Evolutionary conservation across 2,329 filamentous ascomycete species (phyloP), one percentile per base, ranked within the genome.

Genomic region (Ophiostoma montium): DNA sequence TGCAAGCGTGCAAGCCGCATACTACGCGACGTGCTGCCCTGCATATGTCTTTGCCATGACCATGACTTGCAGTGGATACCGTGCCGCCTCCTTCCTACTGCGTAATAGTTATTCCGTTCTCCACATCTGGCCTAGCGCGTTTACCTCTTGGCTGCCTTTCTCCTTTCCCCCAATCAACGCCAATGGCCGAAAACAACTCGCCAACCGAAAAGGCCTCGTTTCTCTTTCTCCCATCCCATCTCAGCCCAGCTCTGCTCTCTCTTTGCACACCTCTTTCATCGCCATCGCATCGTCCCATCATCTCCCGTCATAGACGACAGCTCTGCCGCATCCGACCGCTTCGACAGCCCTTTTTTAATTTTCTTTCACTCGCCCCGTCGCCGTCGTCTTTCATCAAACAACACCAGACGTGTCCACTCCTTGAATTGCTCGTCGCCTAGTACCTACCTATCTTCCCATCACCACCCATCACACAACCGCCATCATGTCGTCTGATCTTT

Each of bases 181-280:
- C 57, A 57, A 58, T 44, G 43, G 59, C 56, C 57, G 58, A 60
- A 62, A 63, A 61, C 61, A 62, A 59, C 59, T 62, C 59, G 54
- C 55, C 56, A 54, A 54, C 52, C 45, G 43, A 54, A 55, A 55
- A 55, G 54, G 52, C 54, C 54, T 55, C 54, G 54, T 54, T 52
- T 39, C 46, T 42, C 46, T 38, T 35, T 50, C 35, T 36, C 35
- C 49, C 46, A 47, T 53, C 46, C 33, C 42, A 32, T 19, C 42
- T 27, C 23, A n/a, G n/a, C 23, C 23, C 23, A 27, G 23, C 23
- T 35, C 48, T 36, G 23, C 32, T 23, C 42, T 44, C 42, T 33
- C 21, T 12, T 44, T n/a, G n/a, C 18, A 23, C 27, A 51, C 30
- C 33, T n/a, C 35, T 48, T 48, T 46, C 50, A 53, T 55, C 53